Evolutionary conservation across 352 stramenopile genomes (phyloP), one percentile per base, ranked within the genome.

Genomic region (Globisporangium spiculum): DNA sequence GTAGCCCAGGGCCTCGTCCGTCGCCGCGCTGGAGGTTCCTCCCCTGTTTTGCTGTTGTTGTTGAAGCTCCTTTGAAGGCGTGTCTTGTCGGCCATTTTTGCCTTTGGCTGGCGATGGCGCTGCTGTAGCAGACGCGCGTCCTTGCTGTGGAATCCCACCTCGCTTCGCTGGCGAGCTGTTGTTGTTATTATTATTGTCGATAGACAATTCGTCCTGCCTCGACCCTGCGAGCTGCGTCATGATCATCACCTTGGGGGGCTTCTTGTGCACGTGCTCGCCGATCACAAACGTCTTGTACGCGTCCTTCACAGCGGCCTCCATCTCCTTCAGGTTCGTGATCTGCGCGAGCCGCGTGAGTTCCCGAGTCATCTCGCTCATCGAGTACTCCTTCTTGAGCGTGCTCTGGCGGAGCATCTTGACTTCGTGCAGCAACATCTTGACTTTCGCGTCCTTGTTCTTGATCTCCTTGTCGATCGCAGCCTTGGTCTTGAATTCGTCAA

Each of bases 281-380:
- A 92, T 92, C 20, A 93, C 85, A 63, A 87, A 88, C 6, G 81
- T 70, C 58, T 81, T 88, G 69, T 93, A 93, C 1, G 85, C 84
- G 48, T 93, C 85, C 67, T 95, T 95, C 16, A 95, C 85, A 0
- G 87, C 87, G 3, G 73, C 78, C 24, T 93, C 87, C n/a, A 93
- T 74, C 20, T 95, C 87, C 58, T 93, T 95, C 24, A 80, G 75
- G 57, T 92, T 93, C 8, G 81, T 88, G 60, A 93, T 76, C 50
- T 93, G 82, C 4, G 83, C 78, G 9, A 95, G 77, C 6, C 83
- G 78, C 20, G 82, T 81, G 53, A 95, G 87, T 59, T 93, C 85
- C 7, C 87, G 86, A 2, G 83, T 86, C 84, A 95, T 93, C 63
- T 91, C 87, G 56, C 83, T 85, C 63, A 92, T 83, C 0, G 78